Evolutionary conservation across 2,329 filamentous ascomycete species (phyloP).

Genomic region (Drechslerella coelobrocha): DNA sequence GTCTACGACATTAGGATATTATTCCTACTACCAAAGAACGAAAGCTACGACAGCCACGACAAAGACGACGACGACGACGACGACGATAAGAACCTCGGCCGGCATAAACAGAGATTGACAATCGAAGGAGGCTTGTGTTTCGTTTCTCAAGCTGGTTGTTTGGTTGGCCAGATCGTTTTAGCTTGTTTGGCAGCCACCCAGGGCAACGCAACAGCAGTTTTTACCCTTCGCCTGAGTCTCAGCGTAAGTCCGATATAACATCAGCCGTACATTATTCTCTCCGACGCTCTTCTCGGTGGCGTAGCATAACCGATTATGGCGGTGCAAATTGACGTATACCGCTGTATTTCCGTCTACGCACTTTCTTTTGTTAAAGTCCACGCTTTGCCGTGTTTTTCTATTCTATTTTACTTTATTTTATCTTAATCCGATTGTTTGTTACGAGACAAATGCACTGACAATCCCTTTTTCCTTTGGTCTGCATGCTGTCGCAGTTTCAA

Average conservation of each 20-base stretch:
- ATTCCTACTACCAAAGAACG: conserved; percentile 1
- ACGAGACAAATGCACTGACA: conserved; percentile 9
- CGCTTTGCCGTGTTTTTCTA: conserved; percentile 2
- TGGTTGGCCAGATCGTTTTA: background rate
- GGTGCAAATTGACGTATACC: background rate
- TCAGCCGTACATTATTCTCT: no score
- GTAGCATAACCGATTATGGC: background rate
- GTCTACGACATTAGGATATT: background rate
- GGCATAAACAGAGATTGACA: background rate
- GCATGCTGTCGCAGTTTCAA: no score
- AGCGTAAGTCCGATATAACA: no score
- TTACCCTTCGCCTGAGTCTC: background rate
- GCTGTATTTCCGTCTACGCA: background rate
- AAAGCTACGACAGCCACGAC: background rate
- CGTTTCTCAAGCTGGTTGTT: background rate
- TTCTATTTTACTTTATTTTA: conserved; percentile 1
- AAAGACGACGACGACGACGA: background rate
- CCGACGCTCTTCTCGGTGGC: no score
- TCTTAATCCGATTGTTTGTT: background rate
- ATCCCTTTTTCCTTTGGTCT: conserved; percentile 18
- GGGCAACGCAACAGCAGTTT: background rate
- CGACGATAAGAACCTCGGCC: background rate
- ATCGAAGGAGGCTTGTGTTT: conserved; percentile 1
- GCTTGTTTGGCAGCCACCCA: background rate
- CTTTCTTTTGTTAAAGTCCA: background rate